phyloP scores from a whole-genome alignment of 78 protist species.

The slime mould (Dictyostelium discoideum) region dicty_2.7 NC_007089.4:5840501-5841000 shows the following conservation, averaged over 20 bases:
- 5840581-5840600: slow-evolving; percentile 25
- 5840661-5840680: neutral
- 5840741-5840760: slow-evolving; percentile 25
- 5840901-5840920: neutral
- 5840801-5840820: slow-evolving; percentile 65
- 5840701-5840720: slow-evolving; percentile 81
- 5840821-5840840: slow-evolving; percentile 66
- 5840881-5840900: neutral
- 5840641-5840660: slow-evolving; percentile 62
- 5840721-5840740: slow-evolving; percentile 33
- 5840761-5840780: slow-evolving; percentile 56
- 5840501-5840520: slow-evolving; percentile 45
- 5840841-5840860: neutral
- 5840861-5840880: neutral
- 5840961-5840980: neutral
- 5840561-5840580: slow-evolving; percentile 36
- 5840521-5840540: slow-evolving; percentile 59
- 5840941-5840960: neutral
- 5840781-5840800: neutral
- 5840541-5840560: neutral
- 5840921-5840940: neutral
- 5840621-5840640: slow-evolving; percentile 42
- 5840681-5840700: slow-evolving; percentile 60
- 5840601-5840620: slow-evolving; percentile 3
- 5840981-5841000: neutral